Evolutionary conservation across 352 stramenopile species (phyloP).

Genomic region (Globisporangium spinosum): DNA sequence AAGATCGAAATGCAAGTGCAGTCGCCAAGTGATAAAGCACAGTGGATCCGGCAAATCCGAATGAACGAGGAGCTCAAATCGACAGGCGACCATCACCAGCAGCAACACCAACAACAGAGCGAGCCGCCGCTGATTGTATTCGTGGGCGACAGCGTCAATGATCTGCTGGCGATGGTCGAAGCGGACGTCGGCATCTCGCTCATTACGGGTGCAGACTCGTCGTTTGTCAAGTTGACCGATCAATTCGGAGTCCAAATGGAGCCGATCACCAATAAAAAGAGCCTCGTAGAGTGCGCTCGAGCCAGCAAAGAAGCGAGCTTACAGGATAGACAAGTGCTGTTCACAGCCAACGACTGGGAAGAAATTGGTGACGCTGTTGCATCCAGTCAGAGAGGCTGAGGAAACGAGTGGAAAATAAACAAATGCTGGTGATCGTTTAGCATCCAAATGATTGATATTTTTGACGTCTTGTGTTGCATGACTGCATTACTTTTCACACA

Average conservation of each 20-base stretch:
- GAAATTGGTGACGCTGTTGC: slow-evolving; percentile 15
- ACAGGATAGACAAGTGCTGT: slow-evolving; percentile 21
- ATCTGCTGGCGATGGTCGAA: slow-evolving; percentile 56
- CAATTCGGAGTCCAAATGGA: slow-evolving; percentile 33
- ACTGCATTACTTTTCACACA: background rate
- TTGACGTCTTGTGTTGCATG: background rate
- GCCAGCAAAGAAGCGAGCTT: background rate
- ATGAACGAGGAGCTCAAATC: background rate
- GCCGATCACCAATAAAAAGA: slow-evolving; percentile 22
- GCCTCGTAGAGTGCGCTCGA: slow-evolving; percentile 14
- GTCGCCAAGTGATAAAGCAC: slow-evolving; percentile 52
- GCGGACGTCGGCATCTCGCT: slow-evolving; percentile 62
- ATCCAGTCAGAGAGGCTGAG: background rate
- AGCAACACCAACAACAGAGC: background rate
- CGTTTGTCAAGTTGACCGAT: slow-evolving; percentile 23
- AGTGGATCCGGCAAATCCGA: slow-evolving; percentile 24
- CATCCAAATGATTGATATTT: background rate
- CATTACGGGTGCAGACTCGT: slow-evolving; percentile 16
- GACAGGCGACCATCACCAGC: background rate
- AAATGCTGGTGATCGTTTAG: background rate
- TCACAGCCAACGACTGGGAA: slow-evolving; percentile 24
- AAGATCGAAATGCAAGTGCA: slow-evolving; percentile 51
- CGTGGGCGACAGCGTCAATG: slow-evolving; percentile 65
- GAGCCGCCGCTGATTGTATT: slow-evolving; percentile 30
- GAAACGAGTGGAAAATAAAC: background rate